Evolutionary conservation across 306 rosid genomes (phyloP).

Genomic region (Cucumis melo): DNA sequence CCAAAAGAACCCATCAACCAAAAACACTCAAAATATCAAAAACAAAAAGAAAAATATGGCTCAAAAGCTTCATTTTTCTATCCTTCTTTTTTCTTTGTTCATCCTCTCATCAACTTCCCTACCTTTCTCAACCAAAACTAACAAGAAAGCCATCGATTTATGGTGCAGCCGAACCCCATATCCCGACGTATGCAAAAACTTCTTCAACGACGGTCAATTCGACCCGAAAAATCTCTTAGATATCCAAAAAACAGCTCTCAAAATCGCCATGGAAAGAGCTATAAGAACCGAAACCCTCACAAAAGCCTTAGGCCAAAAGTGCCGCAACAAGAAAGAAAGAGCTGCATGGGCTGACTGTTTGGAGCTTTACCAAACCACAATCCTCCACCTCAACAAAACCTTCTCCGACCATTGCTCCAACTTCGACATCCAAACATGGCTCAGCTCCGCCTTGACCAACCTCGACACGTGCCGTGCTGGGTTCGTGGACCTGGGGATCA

Average conservation of each 20-base stretch:
- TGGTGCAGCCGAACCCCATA: conserved; percentile 7
- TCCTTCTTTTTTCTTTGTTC: neutral
- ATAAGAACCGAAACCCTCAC: neutral
- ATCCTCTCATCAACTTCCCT: neutral
- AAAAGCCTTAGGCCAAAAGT: neutral
- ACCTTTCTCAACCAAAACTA: neutral
- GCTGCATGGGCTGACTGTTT: neutral
- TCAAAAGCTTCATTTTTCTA: neutral
- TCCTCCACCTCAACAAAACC: conserved; percentile 1
- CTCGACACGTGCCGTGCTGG: neutral
- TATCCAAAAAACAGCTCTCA: neutral
- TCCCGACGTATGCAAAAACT: neutral
- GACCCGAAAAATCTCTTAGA: neutral
- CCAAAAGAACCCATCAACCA: neutral
- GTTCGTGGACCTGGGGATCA: neutral
- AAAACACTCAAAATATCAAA: neutral
- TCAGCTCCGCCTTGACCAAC: neutral
- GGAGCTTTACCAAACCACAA: neutral
- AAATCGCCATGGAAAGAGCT: neutral
- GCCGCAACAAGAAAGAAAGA: neutral
- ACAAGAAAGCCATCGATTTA: neutral
- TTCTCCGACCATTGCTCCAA: neutral
- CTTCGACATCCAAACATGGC: conserved; percentile 3
- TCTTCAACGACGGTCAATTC: neutral
- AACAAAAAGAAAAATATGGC: neutral